Percentiles rank a stretch among this genome's conserved stretches.
phyloP scores from a whole-genome alignment of 257 asterid species.

The Jaltomata sinuosa region DNA sequence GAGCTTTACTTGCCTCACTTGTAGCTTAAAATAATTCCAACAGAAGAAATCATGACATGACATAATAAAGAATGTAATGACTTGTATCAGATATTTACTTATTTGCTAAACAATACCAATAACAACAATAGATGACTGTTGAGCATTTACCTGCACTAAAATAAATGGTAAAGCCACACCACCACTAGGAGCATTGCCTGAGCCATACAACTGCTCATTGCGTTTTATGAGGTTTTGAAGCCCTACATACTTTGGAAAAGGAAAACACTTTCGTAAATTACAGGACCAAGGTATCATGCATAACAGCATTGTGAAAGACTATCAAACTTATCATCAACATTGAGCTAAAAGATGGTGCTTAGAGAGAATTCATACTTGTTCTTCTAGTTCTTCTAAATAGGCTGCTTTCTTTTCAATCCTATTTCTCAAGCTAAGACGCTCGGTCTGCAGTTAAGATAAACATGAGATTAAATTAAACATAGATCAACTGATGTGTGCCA shows the following conservation, averaged over 20 bases:
- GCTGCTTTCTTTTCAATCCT: constrained; percentile 88
- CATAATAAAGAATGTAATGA: background rate
- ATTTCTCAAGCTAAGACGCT: constrained; percentile 60
- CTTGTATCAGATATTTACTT: background rate
- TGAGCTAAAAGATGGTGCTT: background rate
- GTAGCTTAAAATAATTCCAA: background rate
- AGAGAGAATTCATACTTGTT: constrained; percentile 47
- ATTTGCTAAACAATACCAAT: background rate
- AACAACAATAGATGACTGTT: background rate
- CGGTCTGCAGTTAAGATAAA: constrained; percentile 45
- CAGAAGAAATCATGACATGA: background rate
- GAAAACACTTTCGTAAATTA: background rate
- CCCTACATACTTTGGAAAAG: constrained; percentile 44
- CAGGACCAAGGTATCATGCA: background rate
- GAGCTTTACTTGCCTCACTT: background rate
- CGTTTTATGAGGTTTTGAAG: constrained; percentile 84
- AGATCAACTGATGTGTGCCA: background rate
- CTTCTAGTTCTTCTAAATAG: constrained; percentile 86
- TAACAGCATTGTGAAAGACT: background rate
- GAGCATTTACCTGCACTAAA: constrained; percentile 73
- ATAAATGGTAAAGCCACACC: constrained; percentile 97
- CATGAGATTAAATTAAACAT: background rate
- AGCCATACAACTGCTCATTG: constrained; percentile 68
- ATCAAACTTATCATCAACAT: background rate
- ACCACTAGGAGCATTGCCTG: constrained; percentile 90